These are phyloP conservation scores for Spergularia marina DNA, from an alignment of 148 eudicot species.

Conservation along the genomic window DNA sequence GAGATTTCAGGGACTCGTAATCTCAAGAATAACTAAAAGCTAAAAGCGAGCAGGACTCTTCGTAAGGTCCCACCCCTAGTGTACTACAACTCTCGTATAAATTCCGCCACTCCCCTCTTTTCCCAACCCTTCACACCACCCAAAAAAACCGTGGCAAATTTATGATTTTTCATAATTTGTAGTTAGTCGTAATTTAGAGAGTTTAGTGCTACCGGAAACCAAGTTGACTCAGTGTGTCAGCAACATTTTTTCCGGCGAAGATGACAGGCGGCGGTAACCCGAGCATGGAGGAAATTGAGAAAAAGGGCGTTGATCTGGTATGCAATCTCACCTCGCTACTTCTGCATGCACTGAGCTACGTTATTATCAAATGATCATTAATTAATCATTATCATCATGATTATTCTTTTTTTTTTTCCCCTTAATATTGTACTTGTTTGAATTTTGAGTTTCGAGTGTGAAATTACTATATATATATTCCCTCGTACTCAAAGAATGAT, in stretches of 20 bases:
- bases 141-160: neutral
- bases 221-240: conserved; percentile 24
- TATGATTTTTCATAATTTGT: neutral
- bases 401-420: too few relatives aligned
- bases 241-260: neutral
- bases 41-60: neutral
- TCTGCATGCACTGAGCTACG: neutral
- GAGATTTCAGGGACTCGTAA: too few relatives aligned
- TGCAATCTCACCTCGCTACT: neutral
- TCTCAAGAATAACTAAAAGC: too few relatives aligned
- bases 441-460: too few relatives aligned
- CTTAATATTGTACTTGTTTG: too few relatives aligned
- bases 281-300: conserved; percentile 32
- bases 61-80: neutral
- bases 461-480: too few relatives aligned
- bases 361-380: too few relatives aligned
- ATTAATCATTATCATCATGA: too few relatives aligned
- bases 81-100: neutral
- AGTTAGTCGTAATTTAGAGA: neutral
- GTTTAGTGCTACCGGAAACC: neutral
- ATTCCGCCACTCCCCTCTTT: neutral
- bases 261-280: conserved; percentile 23
- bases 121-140: neutral
- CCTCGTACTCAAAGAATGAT: too few relatives aligned
- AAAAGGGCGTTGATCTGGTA: conserved; percentile 47